Evolutionary conservation across 371 early-diverging fungal species (phyloP).

Genomic region (Basidiobolus heterosporus): DNA sequence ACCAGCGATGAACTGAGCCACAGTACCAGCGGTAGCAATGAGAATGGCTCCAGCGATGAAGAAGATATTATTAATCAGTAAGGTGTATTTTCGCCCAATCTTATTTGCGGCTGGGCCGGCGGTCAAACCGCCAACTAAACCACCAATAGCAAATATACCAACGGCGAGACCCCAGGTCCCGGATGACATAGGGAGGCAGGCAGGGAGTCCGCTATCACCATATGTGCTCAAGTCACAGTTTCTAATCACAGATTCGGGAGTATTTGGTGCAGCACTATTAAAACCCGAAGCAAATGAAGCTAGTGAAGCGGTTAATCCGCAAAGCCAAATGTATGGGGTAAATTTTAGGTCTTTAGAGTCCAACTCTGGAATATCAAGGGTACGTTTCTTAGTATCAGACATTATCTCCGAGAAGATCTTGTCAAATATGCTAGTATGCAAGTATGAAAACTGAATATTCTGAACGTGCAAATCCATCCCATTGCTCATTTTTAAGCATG

Average conservation of each 20-base stretch:
- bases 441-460: too few species aligned
- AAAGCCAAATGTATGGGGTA: not conserved
- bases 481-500: too few species aligned
- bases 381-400: too few species aligned
- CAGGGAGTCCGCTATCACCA: not conserved
- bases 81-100: conserved; percentile 47
- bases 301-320: conserved; percentile 1
- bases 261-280: conserved; percentile 4
- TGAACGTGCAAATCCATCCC: too few species aligned
- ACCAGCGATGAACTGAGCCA: conserved; percentile 54
- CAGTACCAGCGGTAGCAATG: conserved; percentile 32
- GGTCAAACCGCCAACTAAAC: conserved; percentile 46
- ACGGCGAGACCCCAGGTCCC: conserved; percentile 21
- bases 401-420: too few species aligned
- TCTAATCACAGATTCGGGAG: conserved; percentile 3
- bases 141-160: conserved; percentile 54
- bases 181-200: not conserved
- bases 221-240: not conserved
- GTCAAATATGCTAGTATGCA: too few species aligned
- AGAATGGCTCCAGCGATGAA: conserved; percentile 47
- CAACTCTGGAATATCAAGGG: too few species aligned
- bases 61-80: conserved; percentile 40
- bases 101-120: conserved; percentile 33
- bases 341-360: too few species aligned
- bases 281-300: conserved; percentile 3